phyloP scores from a whole-genome alignment of 2,329 filamentous ascomycete genomes.

The Colletotrichum cuscutae region DNA sequence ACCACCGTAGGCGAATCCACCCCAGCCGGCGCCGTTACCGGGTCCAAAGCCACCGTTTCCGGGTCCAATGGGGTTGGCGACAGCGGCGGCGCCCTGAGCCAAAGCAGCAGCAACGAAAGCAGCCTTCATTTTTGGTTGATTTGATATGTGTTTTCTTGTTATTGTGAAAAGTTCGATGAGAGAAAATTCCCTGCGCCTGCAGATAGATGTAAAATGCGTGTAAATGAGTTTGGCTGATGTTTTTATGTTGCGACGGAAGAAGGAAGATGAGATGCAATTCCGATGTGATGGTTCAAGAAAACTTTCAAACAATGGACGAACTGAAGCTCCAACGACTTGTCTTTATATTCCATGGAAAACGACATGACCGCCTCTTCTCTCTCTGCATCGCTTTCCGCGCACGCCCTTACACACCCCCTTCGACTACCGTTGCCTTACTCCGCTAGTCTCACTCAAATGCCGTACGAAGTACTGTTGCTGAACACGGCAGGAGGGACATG shows the following conservation, averaged over 20 bases:
- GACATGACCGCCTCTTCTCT: background rate
- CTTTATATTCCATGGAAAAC: conserved; percentile 20
- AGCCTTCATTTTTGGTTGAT: conserved; percentile 28
- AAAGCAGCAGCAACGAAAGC: conserved; percentile 26
- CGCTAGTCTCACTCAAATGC: background rate
- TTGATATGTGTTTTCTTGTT: background rate
- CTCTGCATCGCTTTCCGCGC: background rate
- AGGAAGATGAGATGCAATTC: conserved; percentile 17
- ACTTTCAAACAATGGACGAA: conserved; percentile 4
- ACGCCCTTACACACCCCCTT: background rate
- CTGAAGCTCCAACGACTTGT: conserved; percentile 16
- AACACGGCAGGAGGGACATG: background rate
- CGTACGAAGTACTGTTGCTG: background rate
- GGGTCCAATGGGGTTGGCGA: conserved; percentile 25
- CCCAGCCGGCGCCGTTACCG: conserved; percentile 20
- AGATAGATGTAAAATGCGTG: background rate
- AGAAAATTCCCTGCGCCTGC: background rate
- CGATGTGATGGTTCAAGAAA: conserved; percentile 16
- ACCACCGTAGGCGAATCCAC: conserved; percentile 23
- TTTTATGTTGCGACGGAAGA: conserved; percentile 22
- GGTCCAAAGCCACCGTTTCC: conserved; percentile 23
- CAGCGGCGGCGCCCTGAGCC: conserved; percentile 21
- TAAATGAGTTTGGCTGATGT: background rate
- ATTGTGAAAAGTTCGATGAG: background rate
- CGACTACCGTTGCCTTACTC: background rate